Conservation (phyloP, 2,329 filamentous ascomycete genomes). For the Sarocladium brachiariae region DNA sequence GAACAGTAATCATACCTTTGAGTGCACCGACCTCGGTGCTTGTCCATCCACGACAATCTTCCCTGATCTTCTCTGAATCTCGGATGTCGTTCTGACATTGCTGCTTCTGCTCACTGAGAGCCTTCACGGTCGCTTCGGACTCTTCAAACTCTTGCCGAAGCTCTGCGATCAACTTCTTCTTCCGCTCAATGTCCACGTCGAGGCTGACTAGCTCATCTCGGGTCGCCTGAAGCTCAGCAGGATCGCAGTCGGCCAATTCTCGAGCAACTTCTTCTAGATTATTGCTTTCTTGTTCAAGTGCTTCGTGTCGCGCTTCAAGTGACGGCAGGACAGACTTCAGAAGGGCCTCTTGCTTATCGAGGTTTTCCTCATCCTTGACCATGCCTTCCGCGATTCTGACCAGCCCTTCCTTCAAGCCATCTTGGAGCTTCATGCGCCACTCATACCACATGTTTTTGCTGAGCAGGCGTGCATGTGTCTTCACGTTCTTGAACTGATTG, state of each 20-base stretch:
- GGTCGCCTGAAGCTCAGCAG: constrained; percentile 67
- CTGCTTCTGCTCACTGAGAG: constrained; percentile 59
- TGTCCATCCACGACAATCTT: constrained; percentile 87
- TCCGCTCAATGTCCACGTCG: constrained; percentile 62
- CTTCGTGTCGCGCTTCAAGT: constrained; percentile 53
- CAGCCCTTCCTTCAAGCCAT: constrained; percentile 75
- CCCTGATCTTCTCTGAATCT: constrained; percentile 74
- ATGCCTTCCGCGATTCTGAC: constrained; percentile 70
- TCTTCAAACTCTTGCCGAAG: constrained; percentile 61
- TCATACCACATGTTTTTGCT: constrained; percentile 98
- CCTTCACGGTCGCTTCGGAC: constrained; percentile 58
- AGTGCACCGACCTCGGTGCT: constrained; percentile 70
- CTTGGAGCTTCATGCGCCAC: constrained; percentile 85
- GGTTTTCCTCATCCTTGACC: constrained; percentile 59
- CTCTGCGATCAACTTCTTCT: constrained; percentile 59
- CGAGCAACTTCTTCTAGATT: constrained; percentile 64
- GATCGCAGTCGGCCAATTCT: constrained; percentile 73
- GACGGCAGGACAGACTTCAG: constrained; percentile 61
- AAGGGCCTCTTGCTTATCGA: constrained; percentile 62
- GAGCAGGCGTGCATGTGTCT: constrained; percentile 79
- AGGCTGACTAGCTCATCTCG: constrained; percentile 59
- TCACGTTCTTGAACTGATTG: constrained; percentile 95
- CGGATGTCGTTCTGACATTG: constrained; percentile 67
- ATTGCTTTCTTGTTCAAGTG: constrained; percentile 56
- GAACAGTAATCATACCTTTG: constrained; percentile 50